Evolutionary conservation across 2,329 filamentous ascomycete genomes (phyloP).

Genomic region (Colletotrichum viniferum): DNA sequence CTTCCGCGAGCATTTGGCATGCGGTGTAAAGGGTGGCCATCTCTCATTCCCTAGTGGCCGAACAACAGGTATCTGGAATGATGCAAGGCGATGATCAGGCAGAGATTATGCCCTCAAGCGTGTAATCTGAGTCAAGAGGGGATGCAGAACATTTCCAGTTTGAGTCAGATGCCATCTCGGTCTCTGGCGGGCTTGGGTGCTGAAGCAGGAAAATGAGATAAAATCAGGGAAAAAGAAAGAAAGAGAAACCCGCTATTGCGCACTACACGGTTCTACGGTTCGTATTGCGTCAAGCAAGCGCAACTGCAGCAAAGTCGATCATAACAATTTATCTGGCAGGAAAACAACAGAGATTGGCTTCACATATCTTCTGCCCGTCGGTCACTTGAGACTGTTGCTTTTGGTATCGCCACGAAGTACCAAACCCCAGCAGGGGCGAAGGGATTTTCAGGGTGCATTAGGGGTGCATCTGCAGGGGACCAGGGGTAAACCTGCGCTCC

Average conservation of each 20-base stretch:
- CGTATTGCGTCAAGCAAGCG: neutral
- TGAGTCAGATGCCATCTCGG: neutral
- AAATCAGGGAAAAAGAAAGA: neutral
- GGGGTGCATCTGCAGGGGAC: neutral
- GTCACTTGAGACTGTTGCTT: neutral
- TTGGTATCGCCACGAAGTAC: neutral
- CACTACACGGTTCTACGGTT: neutral
- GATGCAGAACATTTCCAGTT: neutral
- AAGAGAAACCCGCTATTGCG: neutral
- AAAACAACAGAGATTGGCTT: neutral
- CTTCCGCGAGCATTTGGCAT: neutral
- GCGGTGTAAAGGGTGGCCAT: neutral
- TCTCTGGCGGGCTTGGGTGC: neutral
- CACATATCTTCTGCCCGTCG: neutral
- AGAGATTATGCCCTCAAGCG: neutral
- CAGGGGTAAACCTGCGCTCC: neutral
- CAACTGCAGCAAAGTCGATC: neutral
- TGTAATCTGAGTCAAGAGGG: neutral
- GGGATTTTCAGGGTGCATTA: neutral
- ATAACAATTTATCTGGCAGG: neutral
- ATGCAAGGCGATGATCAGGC: neutral
- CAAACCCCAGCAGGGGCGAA: neutral
- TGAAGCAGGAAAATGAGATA: neutral
- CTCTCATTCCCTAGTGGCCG: neutral
- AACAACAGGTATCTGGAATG: neutral